phyloP scores from a whole-genome alignment of 228 moss, liverwort and hornwort genomes.

The Sphagnum fallax region DNA sequence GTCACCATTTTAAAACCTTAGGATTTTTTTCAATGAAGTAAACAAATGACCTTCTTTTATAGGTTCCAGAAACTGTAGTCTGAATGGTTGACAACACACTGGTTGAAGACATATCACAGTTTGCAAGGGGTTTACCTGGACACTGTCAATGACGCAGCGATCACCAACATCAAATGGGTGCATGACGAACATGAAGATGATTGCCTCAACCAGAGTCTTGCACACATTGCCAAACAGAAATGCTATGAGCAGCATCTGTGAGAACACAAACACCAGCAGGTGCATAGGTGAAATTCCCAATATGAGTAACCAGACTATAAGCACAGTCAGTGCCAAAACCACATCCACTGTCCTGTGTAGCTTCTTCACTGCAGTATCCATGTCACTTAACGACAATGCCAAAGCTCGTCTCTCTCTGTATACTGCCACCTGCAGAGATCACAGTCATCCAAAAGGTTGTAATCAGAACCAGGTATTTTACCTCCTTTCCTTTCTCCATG shows the following conservation, averaged over 20 bases:
- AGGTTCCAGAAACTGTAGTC: no score
- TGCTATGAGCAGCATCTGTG: constrained; percentile 37
- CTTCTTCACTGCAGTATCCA: constrained; percentile 56
- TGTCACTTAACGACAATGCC: constrained; percentile 46
- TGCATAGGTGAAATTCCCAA: constrained; percentile 44
- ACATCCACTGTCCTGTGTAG: constrained; percentile 39
- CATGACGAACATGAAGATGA: constrained; percentile 51
- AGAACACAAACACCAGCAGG: constrained; percentile 35
- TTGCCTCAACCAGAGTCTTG: constrained; percentile 41
- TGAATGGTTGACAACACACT: no score
- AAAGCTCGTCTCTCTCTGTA: constrained; percentile 43
- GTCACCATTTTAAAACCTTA: no score
- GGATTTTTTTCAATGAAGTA: no score
- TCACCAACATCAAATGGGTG: constrained; percentile 60
- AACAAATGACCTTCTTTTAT: no score
- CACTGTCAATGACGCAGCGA: constrained; percentile 43
- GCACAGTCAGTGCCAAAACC: constrained; percentile 19
- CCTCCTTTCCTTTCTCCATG: background rate
- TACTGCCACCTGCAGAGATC: constrained; percentile 22
- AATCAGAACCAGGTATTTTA: background rate
- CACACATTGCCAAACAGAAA: constrained; percentile 49
- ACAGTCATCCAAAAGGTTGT: background rate
- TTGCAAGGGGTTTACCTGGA: constrained; percentile 20
- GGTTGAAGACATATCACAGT: no score
- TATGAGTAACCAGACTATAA: constrained; percentile 39